phyloP scores from a whole-genome alignment of 2,329 filamentous ascomycete species.

The Curvularia spicifera region DNA sequence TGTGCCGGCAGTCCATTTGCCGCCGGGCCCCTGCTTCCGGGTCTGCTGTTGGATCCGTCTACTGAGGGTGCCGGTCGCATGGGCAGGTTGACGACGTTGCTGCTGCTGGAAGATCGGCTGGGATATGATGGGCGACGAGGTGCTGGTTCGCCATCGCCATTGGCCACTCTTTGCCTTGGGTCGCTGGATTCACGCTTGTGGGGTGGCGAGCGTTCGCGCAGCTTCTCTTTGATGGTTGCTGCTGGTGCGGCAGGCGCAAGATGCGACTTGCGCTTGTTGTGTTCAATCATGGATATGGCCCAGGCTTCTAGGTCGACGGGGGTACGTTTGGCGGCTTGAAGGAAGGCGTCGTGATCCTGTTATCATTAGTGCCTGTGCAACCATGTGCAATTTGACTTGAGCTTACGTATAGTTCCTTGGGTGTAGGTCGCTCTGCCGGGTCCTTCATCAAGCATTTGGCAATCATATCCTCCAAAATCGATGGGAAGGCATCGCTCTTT shows the following conservation, averaged over 20 bases:
- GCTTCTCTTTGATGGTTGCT: slow-evolving; percentile 54
- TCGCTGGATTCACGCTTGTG: slow-evolving; percentile 34
- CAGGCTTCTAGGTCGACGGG: slow-evolving; percentile 92
- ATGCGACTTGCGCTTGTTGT: slow-evolving; percentile 94
- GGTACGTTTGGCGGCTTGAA: slow-evolving; percentile 94
- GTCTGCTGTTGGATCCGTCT: slow-evolving; percentile 36
- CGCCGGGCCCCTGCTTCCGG: slow-evolving; percentile 30
- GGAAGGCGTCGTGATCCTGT: slow-evolving; percentile 89
- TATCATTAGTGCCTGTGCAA: slow-evolving; percentile 21
- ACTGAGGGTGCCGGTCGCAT: slow-evolving; percentile 53
- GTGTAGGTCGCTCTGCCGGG: slow-evolving; percentile 86
- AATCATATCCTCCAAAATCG: slow-evolving; percentile 95
- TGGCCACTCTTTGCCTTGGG: slow-evolving; percentile 31
- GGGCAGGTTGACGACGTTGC: slow-evolving; percentile 53
- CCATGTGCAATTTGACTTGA: neutral
- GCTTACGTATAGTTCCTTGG: slow-evolving; percentile 88
- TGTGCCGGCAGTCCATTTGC: slow-evolving; percentile 14
- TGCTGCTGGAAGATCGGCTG: slow-evolving; percentile 52
- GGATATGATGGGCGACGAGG: slow-evolving; percentile 52
- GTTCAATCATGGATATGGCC: slow-evolving; percentile 92
- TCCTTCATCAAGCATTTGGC: slow-evolving; percentile 93
- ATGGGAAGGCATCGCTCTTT: slow-evolving; percentile 96
- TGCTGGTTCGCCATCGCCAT: slow-evolving; percentile 34
- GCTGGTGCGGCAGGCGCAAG: slow-evolving; percentile 80
- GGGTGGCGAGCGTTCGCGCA: slow-evolving; percentile 45